Base-by-base conservation (phyloP, 768 basidiomycete species). In the Boletus coccyginus region DNA sequence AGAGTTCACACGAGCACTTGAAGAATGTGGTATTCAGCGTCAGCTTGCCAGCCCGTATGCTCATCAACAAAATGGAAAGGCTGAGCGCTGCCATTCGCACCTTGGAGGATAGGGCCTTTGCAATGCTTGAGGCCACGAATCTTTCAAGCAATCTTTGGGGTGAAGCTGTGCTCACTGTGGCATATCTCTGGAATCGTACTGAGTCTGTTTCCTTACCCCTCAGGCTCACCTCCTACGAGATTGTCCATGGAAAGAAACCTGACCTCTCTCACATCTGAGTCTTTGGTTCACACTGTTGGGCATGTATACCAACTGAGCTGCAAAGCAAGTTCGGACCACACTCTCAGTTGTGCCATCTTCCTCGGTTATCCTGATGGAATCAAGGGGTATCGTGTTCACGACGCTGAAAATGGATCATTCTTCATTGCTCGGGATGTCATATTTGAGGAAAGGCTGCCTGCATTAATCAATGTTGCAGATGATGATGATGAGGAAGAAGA, bases 51-150 rank as follows among this genome's bases (percentile, higher is more conserved):
- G 10, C 6, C 33, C 33, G 3, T 35, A 35, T 35, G 33, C 33
- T 7, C 33, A 35, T 13, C 33, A 35, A 7, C 33, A 35, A 35
- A 35, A 35, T 35, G 33, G 6, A 7, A 35, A 35, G 6, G 33
- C 6, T 5, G 33, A 35, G 13, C 33, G 8, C 8, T n/a, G 33
- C 8, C 10, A 35, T 35, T 2, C 33, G 8, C 33, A 35, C 33
- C 3, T 13, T 35, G 13, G 10, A 35, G 6, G 33, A 7, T 10
- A 3, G 33, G 6, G 33, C 33, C 2, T 13, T 35, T 9, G 49
- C 66, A 0, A 50, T 73, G 7, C 46, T 74, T 4, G 66, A 66
- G 5, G 66, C 62, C 2, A 57, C 57, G 0, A 44, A 46, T 1
- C 57, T 63, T 0, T 59, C 63, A 13, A 27, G 16, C 0, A 52